Conservation (phyloP, 345 rosid species). For the Camelina neglecta region DNA sequence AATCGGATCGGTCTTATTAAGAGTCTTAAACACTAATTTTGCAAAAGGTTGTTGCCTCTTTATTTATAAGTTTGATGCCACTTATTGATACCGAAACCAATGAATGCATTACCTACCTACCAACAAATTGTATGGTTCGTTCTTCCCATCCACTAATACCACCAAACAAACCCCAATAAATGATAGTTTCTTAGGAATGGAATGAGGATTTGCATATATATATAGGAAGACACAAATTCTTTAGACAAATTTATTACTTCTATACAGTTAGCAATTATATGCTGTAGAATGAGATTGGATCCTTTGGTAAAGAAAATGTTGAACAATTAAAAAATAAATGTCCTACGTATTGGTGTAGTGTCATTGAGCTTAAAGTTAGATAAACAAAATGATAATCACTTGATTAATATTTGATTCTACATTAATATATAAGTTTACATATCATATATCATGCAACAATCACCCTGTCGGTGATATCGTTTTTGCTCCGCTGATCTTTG, state of each 20-base stretch:
- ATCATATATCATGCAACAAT: slow-evolving; percentile 25
- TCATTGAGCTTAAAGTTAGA: neutral
- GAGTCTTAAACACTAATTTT: neutral
- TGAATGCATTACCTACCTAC: neutral
- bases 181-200: neutral
- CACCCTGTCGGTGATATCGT: neutral
- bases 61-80: neutral
- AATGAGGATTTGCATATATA: too few relatives aligned
- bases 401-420: neutral
- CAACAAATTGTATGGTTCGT: neutral
- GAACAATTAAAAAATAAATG: neutral
- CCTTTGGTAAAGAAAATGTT: neutral
- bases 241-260: too few relatives aligned
- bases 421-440: neutral
- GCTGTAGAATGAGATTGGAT: neutral
- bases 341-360: neutral
- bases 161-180: neutral
- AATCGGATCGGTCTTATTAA: neutral
- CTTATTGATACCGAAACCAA: neutral
- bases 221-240: too few relatives aligned
- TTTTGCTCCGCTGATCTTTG: slow-evolving; percentile 31
- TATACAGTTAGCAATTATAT: too few relatives aligned
- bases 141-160: neutral
- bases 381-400: neutral
- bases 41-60: neutral